These are phyloP conservation scores for Diaporthe eres DNA, from an alignment of 2,329 filamentous ascomycete genomes.

Conservation along the genomic window DNA sequence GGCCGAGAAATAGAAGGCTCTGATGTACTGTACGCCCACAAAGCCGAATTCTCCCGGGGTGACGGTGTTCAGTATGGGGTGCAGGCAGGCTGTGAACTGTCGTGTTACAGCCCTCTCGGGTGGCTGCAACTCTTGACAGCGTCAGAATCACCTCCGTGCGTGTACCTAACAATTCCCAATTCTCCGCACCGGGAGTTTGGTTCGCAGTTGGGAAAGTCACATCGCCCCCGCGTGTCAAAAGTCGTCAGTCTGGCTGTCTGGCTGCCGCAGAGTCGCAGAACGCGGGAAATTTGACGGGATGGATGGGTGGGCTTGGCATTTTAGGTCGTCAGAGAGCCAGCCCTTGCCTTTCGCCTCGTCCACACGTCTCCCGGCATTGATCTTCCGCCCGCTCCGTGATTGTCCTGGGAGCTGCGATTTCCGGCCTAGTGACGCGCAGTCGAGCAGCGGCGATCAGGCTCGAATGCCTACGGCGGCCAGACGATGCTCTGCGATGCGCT, in stretches of 20 bases:
- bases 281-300: constrained; percentile 3
- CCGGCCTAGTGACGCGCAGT: background rate
- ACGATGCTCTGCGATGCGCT: background rate
- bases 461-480: background rate
- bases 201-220: constrained; percentile 13
- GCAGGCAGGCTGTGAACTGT: background rate
- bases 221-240: constrained; percentile 6
- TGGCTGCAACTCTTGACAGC: constrained; percentile 16
- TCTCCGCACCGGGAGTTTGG: constrained; percentile 6
- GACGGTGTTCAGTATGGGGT: too few species aligned
- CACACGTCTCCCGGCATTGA: background rate
- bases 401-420: background rate
- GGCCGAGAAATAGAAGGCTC: background rate
- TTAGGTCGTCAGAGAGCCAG: background rate
- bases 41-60: background rate
- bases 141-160: background rate
- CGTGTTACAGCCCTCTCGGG: constrained; percentile 6
- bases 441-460: background rate
- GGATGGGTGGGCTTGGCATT: constrained; percentile 6
- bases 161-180: background rate
- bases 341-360: background rate
- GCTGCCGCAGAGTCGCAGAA: background rate
- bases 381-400: background rate
- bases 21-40: background rate
- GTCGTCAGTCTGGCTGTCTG: background rate